phyloP scores from a whole-genome alignment of 805 yeast species.

The Sugiyamaella valdiviana region DNA sequence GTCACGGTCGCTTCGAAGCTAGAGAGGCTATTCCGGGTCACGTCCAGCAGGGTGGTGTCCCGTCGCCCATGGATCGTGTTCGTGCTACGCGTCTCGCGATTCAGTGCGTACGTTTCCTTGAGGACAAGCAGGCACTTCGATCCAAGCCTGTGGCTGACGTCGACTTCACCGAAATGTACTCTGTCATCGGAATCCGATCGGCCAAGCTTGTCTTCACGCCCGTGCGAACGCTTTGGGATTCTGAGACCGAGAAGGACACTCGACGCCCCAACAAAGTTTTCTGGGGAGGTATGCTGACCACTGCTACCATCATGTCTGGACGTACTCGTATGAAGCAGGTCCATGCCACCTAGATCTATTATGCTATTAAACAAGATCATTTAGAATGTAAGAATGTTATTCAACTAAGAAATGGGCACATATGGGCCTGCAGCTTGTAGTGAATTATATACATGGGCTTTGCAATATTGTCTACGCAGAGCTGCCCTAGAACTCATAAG shows the following conservation, averaged over 20 bases:
- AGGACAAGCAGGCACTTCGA: conserved; percentile 38
- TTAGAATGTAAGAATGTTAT: no score
- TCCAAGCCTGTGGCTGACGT: conserved; percentile 3
- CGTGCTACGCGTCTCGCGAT: conserved; percentile 86
- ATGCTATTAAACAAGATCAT: not conserved
- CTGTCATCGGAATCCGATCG: conserved; percentile 76
- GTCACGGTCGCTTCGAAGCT: conserved; percentile 72
- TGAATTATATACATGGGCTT: not conserved
- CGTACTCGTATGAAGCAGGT: conserved; percentile 23
- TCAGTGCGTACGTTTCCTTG: conserved; percentile 83
- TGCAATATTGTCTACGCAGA: not conserved
- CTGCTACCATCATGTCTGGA: conserved; percentile 73
- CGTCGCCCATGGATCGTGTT: conserved; percentile 90
- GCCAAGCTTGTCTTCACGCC: conserved; percentile 71
- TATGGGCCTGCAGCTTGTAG: not conserved
- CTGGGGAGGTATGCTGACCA: conserved; percentile 71
- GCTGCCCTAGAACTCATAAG: conserved; percentile 5
- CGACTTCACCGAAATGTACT: conserved; percentile 32
- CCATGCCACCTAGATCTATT: not conserved
- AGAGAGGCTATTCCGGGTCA: conserved; percentile 97
- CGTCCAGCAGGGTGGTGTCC: conserved; percentile 95
- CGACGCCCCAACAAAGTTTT: conserved; percentile 87
- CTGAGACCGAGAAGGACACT: conserved; percentile 69
- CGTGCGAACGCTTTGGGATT: conserved; percentile 71
- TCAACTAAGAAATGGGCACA: not conserved